These are phyloP conservation scores for Suillus fuscotomentosus DNA, from an alignment of 768 basidiomycete genomes.

Conservation along the genomic window DNA sequence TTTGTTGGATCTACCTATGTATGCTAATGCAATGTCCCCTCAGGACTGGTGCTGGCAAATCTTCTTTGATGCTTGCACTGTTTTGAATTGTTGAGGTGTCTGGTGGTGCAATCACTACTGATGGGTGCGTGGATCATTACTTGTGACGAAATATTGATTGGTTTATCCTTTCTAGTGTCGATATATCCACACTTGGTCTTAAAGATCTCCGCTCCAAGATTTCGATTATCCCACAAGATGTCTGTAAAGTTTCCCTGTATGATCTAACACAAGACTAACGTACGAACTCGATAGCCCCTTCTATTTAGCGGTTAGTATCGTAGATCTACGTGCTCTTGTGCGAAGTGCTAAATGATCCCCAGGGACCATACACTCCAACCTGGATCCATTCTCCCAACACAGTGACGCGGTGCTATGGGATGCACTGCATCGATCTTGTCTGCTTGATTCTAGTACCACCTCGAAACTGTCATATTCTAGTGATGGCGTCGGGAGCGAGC, in stretches of 20 bases:
- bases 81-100: slow-evolving; percentile 69
- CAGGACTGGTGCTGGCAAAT: slow-evolving; percentile 57
- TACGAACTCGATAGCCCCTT: slow-evolving; percentile 40
- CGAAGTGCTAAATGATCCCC: no score
- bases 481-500: no score
- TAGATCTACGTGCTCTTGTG: neutral
- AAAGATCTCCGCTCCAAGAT: slow-evolving; percentile 57
- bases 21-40: neutral
- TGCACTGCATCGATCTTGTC: no score
- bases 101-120: slow-evolving; percentile 58
- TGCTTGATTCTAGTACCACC: no score
- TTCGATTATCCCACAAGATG: slow-evolving; percentile 69
- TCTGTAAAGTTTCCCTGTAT: slow-evolving; percentile 27
- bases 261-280: neutral
- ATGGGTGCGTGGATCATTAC: slow-evolving; percentile 41
- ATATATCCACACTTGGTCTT: slow-evolving; percentile 71
- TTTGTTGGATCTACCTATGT: neutral
- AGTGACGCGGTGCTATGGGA: no score
- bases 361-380: no score
- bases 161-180: slow-evolving; percentile 38
- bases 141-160: neutral
- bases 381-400: no score
- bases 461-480: no score
- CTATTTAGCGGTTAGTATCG: slow-evolving; percentile 52
- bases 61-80: slow-evolving; percentile 61